Base-by-base conservation (phyloP, 2,329 filamentous ascomycete species). In the Sclerotinia subarctica region DNA sequence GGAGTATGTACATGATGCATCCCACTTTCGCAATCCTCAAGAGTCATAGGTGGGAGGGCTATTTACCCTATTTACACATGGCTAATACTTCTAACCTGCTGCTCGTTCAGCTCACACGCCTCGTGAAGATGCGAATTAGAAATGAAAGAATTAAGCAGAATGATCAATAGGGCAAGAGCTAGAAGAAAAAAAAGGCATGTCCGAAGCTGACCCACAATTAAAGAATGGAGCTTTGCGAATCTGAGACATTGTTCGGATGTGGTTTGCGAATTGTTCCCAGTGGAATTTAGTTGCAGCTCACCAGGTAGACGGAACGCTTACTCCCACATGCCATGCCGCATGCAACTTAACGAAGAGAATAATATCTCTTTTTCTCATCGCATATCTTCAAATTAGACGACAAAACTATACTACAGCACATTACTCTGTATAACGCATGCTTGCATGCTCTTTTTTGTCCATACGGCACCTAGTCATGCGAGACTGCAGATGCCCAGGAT, bases 11-110 rank as follows among this genome's bases (percentile, higher is more conserved):
- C 35, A 38, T 38, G 52, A n/a, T 54, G 26, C 5, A 62, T 62
- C 29, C 58, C 44, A 62, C 58, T 62, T 62, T 62, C 32, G n/a
- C 44, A 49, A 46, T 44, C 5, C 21, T 62, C 44, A 62, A 62
- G 21, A 49, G 44, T 49, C 38, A 42, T 15, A 42, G 15, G 58
- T 44, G 29, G 17, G 44, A 24, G 35, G 35, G 10, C 7, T 35
- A 10, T 35, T 35, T 35, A 35, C 35, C 35, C 24, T 38, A 49
- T 35, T 24, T 11, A 42, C 38, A 42, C 38, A 42, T 42, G 2
- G 13, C 38, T 42, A 42, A 42, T 15, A 42, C 15, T 42, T 15
- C 38, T 42, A 13, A 15, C 38, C 5, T 42, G 38, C 13, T 42
- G 38, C 15, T n/a, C 5, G 38, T 42, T 42, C 38, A 42, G 13